Base-by-base conservation (phyloP, 148 eudicot species). In the Arctostaphylos glauca region DNA sequence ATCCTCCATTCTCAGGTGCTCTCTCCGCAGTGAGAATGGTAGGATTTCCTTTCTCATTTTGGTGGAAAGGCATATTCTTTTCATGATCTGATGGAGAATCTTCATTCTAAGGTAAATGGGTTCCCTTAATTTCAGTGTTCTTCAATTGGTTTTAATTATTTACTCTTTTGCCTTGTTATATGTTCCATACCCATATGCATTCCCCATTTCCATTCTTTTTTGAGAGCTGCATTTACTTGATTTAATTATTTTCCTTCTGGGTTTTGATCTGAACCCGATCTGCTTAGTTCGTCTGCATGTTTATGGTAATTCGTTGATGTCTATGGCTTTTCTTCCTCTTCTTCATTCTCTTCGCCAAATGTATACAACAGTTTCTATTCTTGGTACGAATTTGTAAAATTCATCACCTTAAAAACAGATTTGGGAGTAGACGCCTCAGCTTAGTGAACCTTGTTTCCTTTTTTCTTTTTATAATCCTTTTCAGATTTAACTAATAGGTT, bases 21-120 rank as follows among this genome's bases (percentile, higher is more conserved):
- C 8, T 54, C 47, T 54, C 62, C 8, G 80, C 62, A 54, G 19
- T 54, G 80, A 77, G 64, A 77, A 54, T 77, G 80, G 47, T 15
- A 43, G 48, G 64, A 38, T 54, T 44, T 38, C 44, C 41, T 77
- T 54, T 53, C 18, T 18, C 80, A 77, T 53, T 54, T 38, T 55
- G 66, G 66, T 38, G 49, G 66, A 56, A 60, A 77, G 80, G 13
- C 48, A 43, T 56, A 74, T 56, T 55, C 48, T 43, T 56, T 38
- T 56, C 21, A 54, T 55, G 66, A 4, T 54, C 23, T 41, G 79
- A 76, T 76, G 79, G 60, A 15, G 4, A 8, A 9, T 77, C 80
- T 77, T 77, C 48, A 16, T 60, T 1, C 7, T 38, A 41, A 77
- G 80, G 80, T 77, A 77, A 77, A 55, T 56, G 80, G 80, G 80